A percentile compares a stretch with the other conserved stretches of the same genome.
phyloP scores from a whole-genome alignment of 2,329 filamentous ascomycete species.

The Stachybotrys elegans region DNA sequence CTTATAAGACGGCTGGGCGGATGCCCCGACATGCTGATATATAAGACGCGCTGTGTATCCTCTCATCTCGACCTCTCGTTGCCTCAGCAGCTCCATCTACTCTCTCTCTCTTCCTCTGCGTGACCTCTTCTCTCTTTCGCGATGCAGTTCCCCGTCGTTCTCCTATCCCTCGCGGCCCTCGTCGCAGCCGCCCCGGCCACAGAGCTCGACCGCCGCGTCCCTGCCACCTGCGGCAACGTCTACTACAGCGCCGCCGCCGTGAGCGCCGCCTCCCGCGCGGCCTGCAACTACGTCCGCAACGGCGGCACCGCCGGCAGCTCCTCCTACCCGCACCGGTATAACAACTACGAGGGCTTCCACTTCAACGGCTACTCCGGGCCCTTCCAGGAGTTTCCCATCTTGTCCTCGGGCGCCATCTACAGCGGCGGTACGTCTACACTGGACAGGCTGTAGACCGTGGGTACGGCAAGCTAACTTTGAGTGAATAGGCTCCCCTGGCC shows the following conservation, averaged over 20 bases:
- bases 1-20: no score
- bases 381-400: slow-evolving; percentile 35
- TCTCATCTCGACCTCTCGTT: no score
- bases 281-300: slow-evolving; percentile 17
- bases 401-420: slow-evolving; percentile 24
- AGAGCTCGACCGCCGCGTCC: slow-evolving; percentile 14
- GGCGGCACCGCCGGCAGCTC: slow-evolving; percentile 21
- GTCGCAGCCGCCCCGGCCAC: slow-evolving; percentile 21
- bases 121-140: no score
- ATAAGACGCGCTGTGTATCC: no score
- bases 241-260: slow-evolving; percentile 22
- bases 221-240: slow-evolving; percentile 23
- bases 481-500: slow-evolving; percentile 42
- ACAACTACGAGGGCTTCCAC: slow-evolving; percentile 32
- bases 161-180: slow-evolving; percentile 21
- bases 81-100: no score
- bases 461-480: not conserved
- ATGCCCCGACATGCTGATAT: no score
- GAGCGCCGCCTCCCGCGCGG: slow-evolving; percentile 19
- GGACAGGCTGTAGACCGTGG: accelerated
- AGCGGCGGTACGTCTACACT: slow-evolving; percentile 22
- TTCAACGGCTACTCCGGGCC: slow-evolving; percentile 25
- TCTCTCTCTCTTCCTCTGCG: no score
- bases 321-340: slow-evolving; percentile 32
- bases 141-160: slow-evolving; percentile 19